Percentiles rank a stretch among this genome's conserved stretches.
Evolutionary conservation across 2,329 filamentous ascomycete species (phyloP).

Genomic region (Penicillium psychrosexuale): DNA sequence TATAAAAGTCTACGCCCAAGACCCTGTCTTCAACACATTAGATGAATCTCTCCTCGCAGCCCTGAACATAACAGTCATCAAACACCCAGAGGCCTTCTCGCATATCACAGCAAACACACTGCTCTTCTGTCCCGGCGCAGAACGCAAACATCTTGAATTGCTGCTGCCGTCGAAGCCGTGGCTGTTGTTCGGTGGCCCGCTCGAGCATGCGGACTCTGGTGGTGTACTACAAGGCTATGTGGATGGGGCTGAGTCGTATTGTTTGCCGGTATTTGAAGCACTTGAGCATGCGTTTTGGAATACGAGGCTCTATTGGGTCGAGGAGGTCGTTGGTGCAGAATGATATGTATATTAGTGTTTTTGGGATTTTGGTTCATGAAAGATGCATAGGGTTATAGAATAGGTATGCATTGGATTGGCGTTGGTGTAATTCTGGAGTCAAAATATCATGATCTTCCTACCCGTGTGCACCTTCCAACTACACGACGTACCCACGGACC

Average conservation of each 20-base stretch:
- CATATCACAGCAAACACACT: conserved; percentile 51
- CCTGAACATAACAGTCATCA: conserved; percentile 38
- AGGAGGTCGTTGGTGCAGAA: not conserved
- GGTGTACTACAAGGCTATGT: conserved; percentile 22
- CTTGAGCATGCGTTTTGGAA: conserved; percentile 40
- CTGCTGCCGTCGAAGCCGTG: conserved; percentile 51
- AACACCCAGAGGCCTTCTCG: conserved; percentile 53
- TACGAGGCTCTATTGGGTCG: conserved; percentile 33
- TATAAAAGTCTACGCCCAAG: conserved; percentile 47
- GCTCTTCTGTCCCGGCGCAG: conserved; percentile 60
- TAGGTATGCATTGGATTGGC: not conserved
- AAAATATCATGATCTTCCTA: not conserved
- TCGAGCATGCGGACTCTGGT: conserved; percentile 33
- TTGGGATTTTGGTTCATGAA: not conserved
- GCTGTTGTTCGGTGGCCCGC: conserved; percentile 56
- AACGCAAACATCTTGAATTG: conserved; percentile 51
- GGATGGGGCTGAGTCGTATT: conserved; percentile 20
- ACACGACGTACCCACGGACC: not conserved
- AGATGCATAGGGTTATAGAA: not conserved
- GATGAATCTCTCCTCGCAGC: conserved; percentile 39
- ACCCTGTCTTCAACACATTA: conserved; percentile 51
- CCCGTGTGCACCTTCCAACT: not conserved
- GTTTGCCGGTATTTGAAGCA: conserved; percentile 30
- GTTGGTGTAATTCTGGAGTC: not conserved
- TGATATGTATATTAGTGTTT: not conserved